A percentile compares a stretch with the other conserved stretches of the same genome.
These are phyloP conservation scores for Backusella westeae DNA, from an alignment of 192 early-diverging fungal species.

Conservation along the genomic window DNA sequence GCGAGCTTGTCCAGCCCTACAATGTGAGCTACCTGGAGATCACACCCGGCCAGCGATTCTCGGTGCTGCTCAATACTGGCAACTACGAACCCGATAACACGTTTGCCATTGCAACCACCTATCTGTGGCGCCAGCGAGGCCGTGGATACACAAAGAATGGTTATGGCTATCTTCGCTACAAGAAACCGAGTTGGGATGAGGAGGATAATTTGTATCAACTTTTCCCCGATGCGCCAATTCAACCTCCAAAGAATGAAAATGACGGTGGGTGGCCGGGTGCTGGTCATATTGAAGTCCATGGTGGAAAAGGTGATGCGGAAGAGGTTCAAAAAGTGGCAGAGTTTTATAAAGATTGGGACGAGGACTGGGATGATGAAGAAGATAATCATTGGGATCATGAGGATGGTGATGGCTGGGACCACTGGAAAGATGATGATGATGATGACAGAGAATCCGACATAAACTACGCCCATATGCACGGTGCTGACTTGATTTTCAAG, in stretches of 20 bases:
- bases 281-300: background rate
- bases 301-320: background rate
- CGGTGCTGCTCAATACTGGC: constrained; percentile 37
- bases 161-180: constrained; percentile 21
- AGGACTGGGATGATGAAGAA: background rate
- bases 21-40: constrained; percentile 35
- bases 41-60: constrained; percentile 48
- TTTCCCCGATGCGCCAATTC: background rate
- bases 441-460: background rate
- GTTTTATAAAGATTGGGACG: background rate
- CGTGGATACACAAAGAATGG: constrained; percentile 24
- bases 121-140: constrained; percentile 11
- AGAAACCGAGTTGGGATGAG: background rate
- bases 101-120: constrained; percentile 25
- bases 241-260: background rate
- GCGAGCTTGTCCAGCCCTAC: constrained; percentile 39
- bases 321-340: background rate
- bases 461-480: background rate
- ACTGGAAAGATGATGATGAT: background rate
- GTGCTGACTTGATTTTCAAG: background rate
- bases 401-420: background rate
- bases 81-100: background rate
- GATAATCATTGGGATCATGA: background rate
- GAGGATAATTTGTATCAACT: background rate
- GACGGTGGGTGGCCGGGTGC: background rate